Evolutionary conservation across 2,329 filamentous ascomycete genomes (phyloP), one percentile per base, ranked within the genome.

Genomic region (Monilinia fructicola): DNA sequence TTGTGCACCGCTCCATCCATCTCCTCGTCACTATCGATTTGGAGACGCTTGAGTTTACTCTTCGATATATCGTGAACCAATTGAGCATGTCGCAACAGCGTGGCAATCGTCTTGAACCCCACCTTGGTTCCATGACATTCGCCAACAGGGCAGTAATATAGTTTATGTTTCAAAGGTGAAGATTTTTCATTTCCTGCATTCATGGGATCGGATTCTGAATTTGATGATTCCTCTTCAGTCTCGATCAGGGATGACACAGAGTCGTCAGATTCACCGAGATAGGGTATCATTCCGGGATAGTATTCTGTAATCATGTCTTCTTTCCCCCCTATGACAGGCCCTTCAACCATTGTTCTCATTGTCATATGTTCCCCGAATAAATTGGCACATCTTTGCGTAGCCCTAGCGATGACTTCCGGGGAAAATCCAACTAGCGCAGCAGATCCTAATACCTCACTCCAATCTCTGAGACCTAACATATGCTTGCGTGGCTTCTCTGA

Each of bases 401-500:
- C 85, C 40, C 91, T 85, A 63, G 87, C 84, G 16, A 97, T 78
- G 0, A 87, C 89, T 0, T 80, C 77, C 0, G 81, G 77, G 1
- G 90, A 80, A 78, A 93, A 93, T 0, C 90, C 92, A 2, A 85
- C 85, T 60, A 96, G 79, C 0, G 91, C 84, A 3, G 94, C 94
- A 0, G 92, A 83, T 0, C 91, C 91, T 38, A 97, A 79, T 1
- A 97, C 85, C 71, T 96, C 91, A 71, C 87, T 90, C 94, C 94
- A 98, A 78, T 96, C 90, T 28, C 90, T 69, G 23, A 73, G 66
- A 3, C 67, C 68, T 38, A 75, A 55, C 38, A 48, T 73, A 42
- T 66, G 70, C n/a, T 68, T 63, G 23, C 46, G 55, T 40, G 23
- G 14, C 21, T 53, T 40, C 2, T 35, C 46, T 31, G 55, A 65